Conservation (phyloP, 768 basidiomycete species). For the Tulasnella calospora region DNA sequence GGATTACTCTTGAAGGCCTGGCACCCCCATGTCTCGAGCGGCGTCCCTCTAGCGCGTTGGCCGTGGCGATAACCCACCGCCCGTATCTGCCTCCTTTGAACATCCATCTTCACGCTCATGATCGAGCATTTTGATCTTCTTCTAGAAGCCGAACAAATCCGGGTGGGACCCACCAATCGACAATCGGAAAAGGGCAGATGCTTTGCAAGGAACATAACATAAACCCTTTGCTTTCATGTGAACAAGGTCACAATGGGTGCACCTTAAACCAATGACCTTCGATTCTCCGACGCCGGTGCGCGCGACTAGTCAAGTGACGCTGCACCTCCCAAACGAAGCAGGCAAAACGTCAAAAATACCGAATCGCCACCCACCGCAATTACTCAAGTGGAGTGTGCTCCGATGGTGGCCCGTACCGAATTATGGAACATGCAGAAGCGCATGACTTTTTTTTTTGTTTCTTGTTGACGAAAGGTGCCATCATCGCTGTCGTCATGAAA, state of each 20-base stretch:
- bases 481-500: no score
- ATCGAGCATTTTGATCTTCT: neutral
- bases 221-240: neutral
- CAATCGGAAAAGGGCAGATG: neutral
- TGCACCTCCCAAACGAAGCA: no score
- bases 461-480: no score
- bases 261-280: neutral
- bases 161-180: neutral
- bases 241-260: conserved; percentile 2
- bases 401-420: no score
- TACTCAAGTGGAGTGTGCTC: neutral
- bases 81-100: neutral
- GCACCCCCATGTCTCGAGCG: neutral
- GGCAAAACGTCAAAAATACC: neutral
- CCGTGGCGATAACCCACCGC: neutral
- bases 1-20: neutral
- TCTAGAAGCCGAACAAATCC: neutral
- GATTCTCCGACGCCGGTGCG: neutral
- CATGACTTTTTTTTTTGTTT: no score
- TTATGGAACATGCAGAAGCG: no score
- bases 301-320: neutral
- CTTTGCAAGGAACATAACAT: neutral
- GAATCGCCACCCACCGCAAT: neutral
- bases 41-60: neutral
- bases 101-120: neutral